These are phyloP conservation scores for Stipa capillata DNA, from an alignment of 176 grass and related monocot genomes.

Conservation along the genomic window DNA sequence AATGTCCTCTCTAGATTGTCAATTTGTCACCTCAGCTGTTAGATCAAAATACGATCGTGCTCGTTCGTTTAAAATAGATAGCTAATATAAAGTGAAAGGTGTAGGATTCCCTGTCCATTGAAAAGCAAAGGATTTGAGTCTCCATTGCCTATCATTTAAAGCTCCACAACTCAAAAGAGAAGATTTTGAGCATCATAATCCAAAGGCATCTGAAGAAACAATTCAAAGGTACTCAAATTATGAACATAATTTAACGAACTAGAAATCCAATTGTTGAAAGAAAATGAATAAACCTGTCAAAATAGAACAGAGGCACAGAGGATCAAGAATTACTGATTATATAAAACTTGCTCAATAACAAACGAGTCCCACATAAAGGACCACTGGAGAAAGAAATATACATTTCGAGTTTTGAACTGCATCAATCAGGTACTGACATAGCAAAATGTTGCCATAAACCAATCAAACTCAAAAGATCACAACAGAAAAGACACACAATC, in stretches of 20 bases:
- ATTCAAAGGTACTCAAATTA: neutral
- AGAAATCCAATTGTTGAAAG: neutral
- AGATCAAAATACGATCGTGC: neutral
- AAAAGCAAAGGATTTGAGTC: neutral
- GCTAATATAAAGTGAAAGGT: neutral
- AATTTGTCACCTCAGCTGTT: neutral
- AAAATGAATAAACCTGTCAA: neutral
- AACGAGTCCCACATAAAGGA: neutral
- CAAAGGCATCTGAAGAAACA: neutral
- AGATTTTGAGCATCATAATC: neutral
- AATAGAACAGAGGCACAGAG: neutral
- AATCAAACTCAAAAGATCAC: neutral
- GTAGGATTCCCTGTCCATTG: neutral
- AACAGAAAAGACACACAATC: neutral
- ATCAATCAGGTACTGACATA: neutral
- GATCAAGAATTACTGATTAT: neutral
- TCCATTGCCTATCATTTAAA: neutral
- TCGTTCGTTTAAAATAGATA: constrained; percentile 5
- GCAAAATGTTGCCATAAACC: neutral
- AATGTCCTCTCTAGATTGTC: neutral
- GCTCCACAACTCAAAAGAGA: neutral
- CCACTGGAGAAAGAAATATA: neutral
- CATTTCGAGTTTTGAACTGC: neutral
- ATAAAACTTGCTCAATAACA: constrained; percentile 7
- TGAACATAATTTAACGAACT: constrained; percentile 4